Conservation (phyloP, 345 rosid species). For the Angophora floribunda region DNA sequence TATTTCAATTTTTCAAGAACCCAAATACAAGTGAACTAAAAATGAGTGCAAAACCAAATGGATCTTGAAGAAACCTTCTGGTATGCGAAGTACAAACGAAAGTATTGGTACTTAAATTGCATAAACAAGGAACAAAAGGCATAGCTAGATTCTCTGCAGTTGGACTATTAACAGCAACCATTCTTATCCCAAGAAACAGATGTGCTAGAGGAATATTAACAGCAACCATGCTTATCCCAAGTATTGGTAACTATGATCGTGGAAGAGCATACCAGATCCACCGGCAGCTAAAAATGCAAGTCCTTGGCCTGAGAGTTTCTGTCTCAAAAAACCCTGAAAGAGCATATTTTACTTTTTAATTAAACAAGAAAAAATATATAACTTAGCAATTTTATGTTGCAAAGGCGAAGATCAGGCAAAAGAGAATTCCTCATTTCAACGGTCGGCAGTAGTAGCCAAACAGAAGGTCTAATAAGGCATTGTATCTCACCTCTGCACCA, state of each 20-base stretch:
- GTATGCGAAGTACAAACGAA: not conserved
- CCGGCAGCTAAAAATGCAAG: slow-evolving; percentile 91
- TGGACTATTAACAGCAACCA: not conserved
- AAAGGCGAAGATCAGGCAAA: not conserved
- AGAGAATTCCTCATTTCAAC: not conserved
- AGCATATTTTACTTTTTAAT: not conserved
- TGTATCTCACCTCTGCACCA: slow-evolving; percentile 63
- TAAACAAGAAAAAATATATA: not conserved
- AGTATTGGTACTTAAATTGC: not conserved
- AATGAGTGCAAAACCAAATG: not conserved
- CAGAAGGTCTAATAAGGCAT: not conserved
- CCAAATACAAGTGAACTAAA: not conserved
- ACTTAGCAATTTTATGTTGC: not conserved
- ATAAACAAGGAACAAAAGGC: not conserved
- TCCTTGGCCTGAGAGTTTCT: slow-evolving; percentile 86
- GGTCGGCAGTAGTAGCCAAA: not conserved
- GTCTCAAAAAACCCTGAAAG: slow-evolving; percentile 83
- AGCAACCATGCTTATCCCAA: too few species aligned
- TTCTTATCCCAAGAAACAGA: not conserved
- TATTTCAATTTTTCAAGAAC: not conserved
- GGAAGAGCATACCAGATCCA: slow-evolving; percentile 76
- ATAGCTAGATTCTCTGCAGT: not conserved
- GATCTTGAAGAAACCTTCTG: not conserved
- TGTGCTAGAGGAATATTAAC: not conserved
- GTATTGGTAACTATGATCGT: not conserved